Base-by-base conservation (phyloP, 306 rosid species). In the Trifolium repens region DNA sequence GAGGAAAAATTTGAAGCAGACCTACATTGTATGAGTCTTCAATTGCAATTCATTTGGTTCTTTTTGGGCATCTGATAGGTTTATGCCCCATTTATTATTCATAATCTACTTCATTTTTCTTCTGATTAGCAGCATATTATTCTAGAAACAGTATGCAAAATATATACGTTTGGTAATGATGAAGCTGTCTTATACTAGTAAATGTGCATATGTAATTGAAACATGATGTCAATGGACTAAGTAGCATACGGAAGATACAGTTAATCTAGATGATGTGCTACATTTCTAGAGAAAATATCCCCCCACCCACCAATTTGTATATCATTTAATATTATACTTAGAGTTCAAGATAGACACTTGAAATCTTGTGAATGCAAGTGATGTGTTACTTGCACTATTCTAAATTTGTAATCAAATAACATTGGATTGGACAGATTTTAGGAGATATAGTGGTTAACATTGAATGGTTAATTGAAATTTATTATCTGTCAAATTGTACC, bases 21-120 rank as follows among this genome's bases (percentile, higher is more conserved):
- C 87, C 75, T 90, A 87, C 76, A 87, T 92, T 55, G 89, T 92
- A 34, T 87, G 82, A 88, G 67, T 74, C 91, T 32, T 32, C 0
- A 14, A 26, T 61, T 61, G 71, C 83, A 30, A 63, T 47, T 83
- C 74, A 74, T 79, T 67, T 30, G 60, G 66, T 72, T 77, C 59
- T 39, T 63, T 72, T 66, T 73, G 76, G 47, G 19, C 22, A 61
- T 62, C 61, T 55, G 24, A 34, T 73, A 73, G 43, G 78, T 58
- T 65, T 40, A 14, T 54, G 61, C 44, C 24, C 73, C 14, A 52
- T 70, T 55, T 35, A 55, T 57, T 77, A 27, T 24, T 59, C 7
- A 35, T n/a, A 69, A 17, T 58, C 27, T 26, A 57, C 19, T 69
- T 66, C 68, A 52, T 62, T 61, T 52, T 50, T 64, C 67, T 67